phyloP scores from a whole-genome alignment of 306 rosid species.

The Lathyrus oleraceus region DNA sequence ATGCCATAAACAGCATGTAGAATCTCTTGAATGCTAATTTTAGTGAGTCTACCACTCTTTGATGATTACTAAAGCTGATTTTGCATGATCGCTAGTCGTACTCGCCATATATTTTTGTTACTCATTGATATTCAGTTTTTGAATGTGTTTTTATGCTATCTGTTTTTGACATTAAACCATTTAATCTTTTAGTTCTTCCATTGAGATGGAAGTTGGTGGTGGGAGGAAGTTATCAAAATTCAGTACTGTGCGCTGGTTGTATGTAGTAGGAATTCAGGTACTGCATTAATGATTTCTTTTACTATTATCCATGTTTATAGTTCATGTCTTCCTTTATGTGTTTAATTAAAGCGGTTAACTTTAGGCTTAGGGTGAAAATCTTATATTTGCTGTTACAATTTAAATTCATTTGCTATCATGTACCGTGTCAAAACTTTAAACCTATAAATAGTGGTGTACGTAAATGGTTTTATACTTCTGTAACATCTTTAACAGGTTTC shows the following conservation, averaged over 20 bases:
- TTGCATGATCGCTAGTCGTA: conserved; percentile 12
- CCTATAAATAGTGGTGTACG: not conserved
- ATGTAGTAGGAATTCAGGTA: conserved; percentile 90
- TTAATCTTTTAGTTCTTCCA: conserved; percentile 64
- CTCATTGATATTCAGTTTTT: conserved; percentile 1
- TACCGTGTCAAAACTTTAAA: not conserved
- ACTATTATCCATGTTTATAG: conserved; percentile 8
- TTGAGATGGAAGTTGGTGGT: conserved; percentile 94
- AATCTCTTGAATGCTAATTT: conserved; percentile 25
- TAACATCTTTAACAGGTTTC: conserved; percentile 10
- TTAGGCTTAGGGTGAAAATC: conserved; percentile 12
- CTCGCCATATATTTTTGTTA: conserved; percentile 21
- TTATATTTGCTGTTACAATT: not conserved
- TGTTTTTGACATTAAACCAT: conserved; percentile 40
- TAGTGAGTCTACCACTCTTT: not conserved
- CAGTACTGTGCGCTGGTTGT: conserved; percentile 83
- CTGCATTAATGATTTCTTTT: conserved; percentile 23
- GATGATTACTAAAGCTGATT: conserved; percentile 10
- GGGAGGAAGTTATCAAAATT: conserved; percentile 90
- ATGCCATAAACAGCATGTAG: not conserved
- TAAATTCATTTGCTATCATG: conserved; percentile 19
- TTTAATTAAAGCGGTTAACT: not conserved
- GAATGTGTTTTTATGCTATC: conserved; percentile 22
- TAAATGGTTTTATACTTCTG: not conserved
- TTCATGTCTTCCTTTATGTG: not conserved